Percentiles rank a stretch among this genome's conserved stretches.
Evolutionary conservation across 192 early-diverging fungal species (phyloP).

Genomic region (Linnemannia hyalina): DNA sequence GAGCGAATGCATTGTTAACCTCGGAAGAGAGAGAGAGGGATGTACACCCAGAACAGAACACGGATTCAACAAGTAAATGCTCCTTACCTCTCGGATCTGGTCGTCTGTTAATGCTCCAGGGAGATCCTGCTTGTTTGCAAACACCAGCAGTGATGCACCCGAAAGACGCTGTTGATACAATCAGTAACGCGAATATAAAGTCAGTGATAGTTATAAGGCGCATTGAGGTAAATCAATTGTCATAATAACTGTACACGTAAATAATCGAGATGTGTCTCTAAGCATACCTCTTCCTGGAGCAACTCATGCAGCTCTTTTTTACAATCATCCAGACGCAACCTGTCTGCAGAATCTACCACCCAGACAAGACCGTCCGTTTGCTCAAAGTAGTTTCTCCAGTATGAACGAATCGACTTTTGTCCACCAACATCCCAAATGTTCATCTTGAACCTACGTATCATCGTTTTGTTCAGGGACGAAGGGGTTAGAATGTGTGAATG

Average conservation of each 20-base stretch:
- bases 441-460: conserved; percentile 75
- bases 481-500: neutral
- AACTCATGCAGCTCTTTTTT: conserved; percentile 80
- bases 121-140: conserved; percentile 99
- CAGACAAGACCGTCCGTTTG: conserved; percentile 97
- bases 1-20: neutral
- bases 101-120: conserved; percentile 78
- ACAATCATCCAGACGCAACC: conserved; percentile 85
- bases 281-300: conserved; percentile 86
- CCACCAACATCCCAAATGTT: conserved; percentile 99
- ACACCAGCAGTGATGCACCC: conserved; percentile 93
- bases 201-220: neutral
- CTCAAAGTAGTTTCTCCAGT: conserved; percentile 99
- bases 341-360: conserved; percentile 97
- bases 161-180: conserved; percentile 74
- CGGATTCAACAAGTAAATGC: neutral
- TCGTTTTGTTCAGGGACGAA: neutral
- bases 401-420: conserved; percentile 95
- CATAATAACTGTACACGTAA: neutral
- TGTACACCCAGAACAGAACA: neutral
- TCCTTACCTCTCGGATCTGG: conserved; percentile 77
- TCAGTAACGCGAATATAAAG: neutral
- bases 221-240: neutral
- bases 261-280: neutral
- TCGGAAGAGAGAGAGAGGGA: neutral